A percentile compares a stretch with the other conserved stretches of the same genome.
phyloP scores from a whole-genome alignment of 495 filamentous ascomycete genomes.

The Sabuloglossum arenarium region DNA sequence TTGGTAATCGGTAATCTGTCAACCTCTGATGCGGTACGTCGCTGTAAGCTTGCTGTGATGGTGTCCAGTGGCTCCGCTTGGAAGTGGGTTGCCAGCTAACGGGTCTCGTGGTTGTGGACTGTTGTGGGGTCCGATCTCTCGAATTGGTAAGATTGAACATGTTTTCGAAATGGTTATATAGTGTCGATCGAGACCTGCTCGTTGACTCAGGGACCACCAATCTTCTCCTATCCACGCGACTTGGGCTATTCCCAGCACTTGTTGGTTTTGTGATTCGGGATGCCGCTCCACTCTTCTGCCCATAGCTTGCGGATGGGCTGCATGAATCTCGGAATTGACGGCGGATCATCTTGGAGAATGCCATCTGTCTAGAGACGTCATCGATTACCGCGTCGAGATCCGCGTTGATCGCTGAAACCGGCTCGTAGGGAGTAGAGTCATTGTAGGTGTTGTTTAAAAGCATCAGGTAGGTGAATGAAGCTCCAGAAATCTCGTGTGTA shows the following conservation, averaged over 20 bases:
- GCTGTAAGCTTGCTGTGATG: background rate
- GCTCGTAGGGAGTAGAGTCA: background rate
- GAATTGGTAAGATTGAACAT: background rate
- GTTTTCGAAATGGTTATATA: background rate
- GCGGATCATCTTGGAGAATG: background rate
- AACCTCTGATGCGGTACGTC: background rate
- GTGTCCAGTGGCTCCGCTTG: background rate
- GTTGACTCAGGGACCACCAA: background rate
- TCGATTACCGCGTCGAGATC: background rate
- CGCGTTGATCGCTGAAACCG: background rate
- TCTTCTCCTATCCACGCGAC: background rate
- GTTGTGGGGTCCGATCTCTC: background rate
- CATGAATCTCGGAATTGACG: background rate
- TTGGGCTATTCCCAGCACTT: slow-evolving; percentile 3
- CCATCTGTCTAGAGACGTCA: background rate
- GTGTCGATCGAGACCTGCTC: background rate
- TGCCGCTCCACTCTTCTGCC: background rate
- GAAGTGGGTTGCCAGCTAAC: slow-evolving; percentile 1
- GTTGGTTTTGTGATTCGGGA: slow-evolving; percentile 2
- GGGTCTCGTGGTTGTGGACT: background rate
- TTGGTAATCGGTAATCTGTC: background rate
- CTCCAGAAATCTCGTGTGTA: background rate
- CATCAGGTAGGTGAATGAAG: background rate
- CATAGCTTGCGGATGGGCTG: background rate
- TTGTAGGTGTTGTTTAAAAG: background rate